Percentiles rank a stretch among this genome's conserved stretches.
Conservation (phyloP, 768 basidiomycete species). For the Xerocomus brunneocitrinus region DNA sequence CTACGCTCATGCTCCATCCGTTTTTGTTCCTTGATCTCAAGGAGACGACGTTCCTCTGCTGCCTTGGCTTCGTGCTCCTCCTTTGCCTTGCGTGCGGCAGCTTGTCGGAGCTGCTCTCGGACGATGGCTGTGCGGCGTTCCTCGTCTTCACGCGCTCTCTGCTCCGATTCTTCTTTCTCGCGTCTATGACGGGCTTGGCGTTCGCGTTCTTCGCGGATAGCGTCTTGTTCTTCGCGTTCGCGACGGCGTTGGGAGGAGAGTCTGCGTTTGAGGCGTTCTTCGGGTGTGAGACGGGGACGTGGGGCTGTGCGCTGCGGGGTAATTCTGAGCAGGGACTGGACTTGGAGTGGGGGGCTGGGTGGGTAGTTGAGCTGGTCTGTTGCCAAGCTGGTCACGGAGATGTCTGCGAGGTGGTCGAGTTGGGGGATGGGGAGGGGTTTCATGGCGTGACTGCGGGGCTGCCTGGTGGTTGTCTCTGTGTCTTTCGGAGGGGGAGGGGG, state of each 20-base stretch:
- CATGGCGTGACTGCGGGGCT: neutral
- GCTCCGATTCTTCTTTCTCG: conserved; percentile 19
- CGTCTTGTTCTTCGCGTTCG: conserved; percentile 39
- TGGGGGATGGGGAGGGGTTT: conserved; percentile 23
- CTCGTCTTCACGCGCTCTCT: conserved; percentile 39
- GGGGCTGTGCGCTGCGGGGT: conserved; percentile 4
- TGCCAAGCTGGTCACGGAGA: neutral
- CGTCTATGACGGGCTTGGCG: conserved; percentile 31
- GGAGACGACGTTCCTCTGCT: conserved; percentile 42
- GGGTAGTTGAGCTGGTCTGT: conserved; percentile 2
- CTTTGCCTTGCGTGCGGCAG: conserved; percentile 33
- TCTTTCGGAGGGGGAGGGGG: conserved; percentile 27
- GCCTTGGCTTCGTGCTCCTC: conserved; percentile 37
- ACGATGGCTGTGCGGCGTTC: conserved; percentile 38
- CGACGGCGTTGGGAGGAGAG: conserved; percentile 19
- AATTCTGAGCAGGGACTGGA: neutral
- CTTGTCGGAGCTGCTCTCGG: conserved; percentile 39
- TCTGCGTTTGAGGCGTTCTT: conserved; percentile 24
- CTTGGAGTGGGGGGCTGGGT: conserved; percentile 2
- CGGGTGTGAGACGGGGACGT: conserved; percentile 17
- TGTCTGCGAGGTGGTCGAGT: conserved; percentile 7
- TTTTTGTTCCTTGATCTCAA: conserved; percentile 46
- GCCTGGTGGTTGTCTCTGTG: neutral
- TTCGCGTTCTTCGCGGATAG: conserved; percentile 41
- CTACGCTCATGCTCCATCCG: conserved; percentile 44